Evolutionary conservation across 257 asterid genomes (phyloP).

Genomic region (Ophiorrhiza pumila): DNA sequence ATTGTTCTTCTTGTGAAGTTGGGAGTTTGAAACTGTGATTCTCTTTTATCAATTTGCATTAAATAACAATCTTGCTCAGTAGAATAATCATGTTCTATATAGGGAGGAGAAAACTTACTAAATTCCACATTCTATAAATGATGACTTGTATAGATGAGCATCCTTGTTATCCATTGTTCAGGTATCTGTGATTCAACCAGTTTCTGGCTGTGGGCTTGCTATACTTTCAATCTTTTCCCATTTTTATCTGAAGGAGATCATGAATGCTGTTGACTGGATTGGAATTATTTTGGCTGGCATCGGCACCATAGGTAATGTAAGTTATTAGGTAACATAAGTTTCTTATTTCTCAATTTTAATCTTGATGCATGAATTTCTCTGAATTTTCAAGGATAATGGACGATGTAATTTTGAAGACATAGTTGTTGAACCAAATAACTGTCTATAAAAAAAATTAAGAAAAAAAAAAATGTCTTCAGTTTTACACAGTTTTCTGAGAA

Average conservation of each 20-base stretch:
- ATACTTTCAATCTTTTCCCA: constrained; percentile 95
- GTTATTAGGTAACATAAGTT: constrained; percentile 73
- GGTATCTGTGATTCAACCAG: constrained; percentile 98
- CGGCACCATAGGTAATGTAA: constrained; percentile 93
- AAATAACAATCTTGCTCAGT: background rate
- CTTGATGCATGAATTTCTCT: background rate
- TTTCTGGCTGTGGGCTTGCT: constrained; percentile 99
- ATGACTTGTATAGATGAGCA: constrained; percentile 9
- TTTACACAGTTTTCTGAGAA: background rate
- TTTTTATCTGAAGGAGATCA: constrained; percentile 91
- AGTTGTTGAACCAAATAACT: background rate
- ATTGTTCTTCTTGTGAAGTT: constrained; percentile 1
- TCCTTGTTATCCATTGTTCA: constrained; percentile 24
- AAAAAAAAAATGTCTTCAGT: too few species aligned
- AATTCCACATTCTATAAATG: background rate
- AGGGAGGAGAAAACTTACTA: background rate
- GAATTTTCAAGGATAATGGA: background rate
- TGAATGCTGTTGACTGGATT: constrained; percentile 95
- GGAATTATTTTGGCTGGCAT: constrained; percentile 89
- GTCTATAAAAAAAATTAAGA: too few species aligned
- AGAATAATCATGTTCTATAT: background rate
- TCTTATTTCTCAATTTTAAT: background rate
- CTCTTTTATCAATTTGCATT: background rate
- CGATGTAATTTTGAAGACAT: background rate
- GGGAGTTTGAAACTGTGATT: background rate